Percentiles rank a stretch among this genome's conserved stretches.
These are phyloP conservation scores for Chalciporus chontae DNA, from an alignment of 768 basidiomycete species.

Conservation along the genomic window DNA sequence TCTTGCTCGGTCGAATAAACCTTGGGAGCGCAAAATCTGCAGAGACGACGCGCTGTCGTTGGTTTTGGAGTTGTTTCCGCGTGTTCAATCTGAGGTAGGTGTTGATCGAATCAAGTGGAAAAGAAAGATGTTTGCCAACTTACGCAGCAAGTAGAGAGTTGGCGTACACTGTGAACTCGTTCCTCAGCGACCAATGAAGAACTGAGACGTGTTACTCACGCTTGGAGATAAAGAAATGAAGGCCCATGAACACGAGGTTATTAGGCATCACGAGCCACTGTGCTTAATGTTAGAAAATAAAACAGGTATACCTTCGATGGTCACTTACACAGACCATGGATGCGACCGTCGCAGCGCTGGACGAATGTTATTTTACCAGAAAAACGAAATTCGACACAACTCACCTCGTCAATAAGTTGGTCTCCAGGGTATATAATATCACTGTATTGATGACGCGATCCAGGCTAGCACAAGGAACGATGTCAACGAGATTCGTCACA, in stretches of 20 bases:
- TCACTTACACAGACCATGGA: slow-evolving; percentile 42
- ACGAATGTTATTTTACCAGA: background rate
- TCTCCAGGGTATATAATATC: slow-evolving; percentile 52
- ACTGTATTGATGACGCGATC: slow-evolving; percentile 46
- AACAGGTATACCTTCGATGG: background rate
- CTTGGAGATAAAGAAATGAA: slow-evolving; percentile 54
- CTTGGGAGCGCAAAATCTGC: slow-evolving; percentile 28
- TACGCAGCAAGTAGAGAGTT: slow-evolving; percentile 48
- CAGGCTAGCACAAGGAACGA: slow-evolving; percentile 29
- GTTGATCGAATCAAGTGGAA: background rate
- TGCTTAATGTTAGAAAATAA: background rate
- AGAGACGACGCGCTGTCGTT: slow-evolving; percentile 28
- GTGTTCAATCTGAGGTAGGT: slow-evolving; percentile 33
- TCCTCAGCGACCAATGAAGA: background rate
- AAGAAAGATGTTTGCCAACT: background rate
- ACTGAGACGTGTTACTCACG: slow-evolving; percentile 25
- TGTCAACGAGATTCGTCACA: background rate
- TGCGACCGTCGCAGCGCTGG: slow-evolving; percentile 38
- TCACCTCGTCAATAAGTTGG: slow-evolving; percentile 47
- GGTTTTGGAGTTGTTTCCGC: slow-evolving; percentile 31
- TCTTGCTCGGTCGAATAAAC: slow-evolving; percentile 4
- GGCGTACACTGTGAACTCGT: slow-evolving; percentile 40
- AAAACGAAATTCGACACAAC: background rate
- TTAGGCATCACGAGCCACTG: slow-evolving; percentile 46
- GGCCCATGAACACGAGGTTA: slow-evolving; percentile 50